These are phyloP conservation scores for Ramularia collo-cygni DNA, from an alignment of 2,329 filamentous ascomycete genomes.

Conservation along the genomic window DNA sequence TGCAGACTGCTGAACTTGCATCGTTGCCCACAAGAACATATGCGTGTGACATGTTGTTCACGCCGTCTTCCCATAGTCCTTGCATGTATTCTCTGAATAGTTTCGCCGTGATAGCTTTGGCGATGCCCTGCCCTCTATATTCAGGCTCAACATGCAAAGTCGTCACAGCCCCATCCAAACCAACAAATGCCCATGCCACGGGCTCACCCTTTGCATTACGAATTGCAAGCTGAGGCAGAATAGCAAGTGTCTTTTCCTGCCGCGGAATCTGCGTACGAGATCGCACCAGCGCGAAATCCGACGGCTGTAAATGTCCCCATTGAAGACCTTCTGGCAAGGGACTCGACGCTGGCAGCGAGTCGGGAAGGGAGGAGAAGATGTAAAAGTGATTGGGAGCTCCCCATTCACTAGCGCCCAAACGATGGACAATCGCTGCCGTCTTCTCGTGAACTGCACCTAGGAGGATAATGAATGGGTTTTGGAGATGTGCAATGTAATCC, in stretches of 20 bases:
- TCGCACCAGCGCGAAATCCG: conserved; percentile 52
- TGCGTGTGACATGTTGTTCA: conserved; percentile 51
- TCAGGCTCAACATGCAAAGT: conserved; percentile 54
- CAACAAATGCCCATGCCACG: conserved; percentile 60
- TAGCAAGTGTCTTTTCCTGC: conserved; percentile 40
- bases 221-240: conserved; percentile 34
- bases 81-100: conserved; percentile 48
- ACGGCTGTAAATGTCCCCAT: conserved; percentile 49
- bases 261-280: conserved; percentile 52
- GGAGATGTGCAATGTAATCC: conserved; percentile 18
- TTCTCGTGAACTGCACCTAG: conserved; percentile 27
- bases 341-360: conserved; percentile 1
- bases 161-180: conserved; percentile 55
- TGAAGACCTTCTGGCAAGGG: conserved; percentile 43
- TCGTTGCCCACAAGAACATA: conserved; percentile 58
- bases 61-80: conserved; percentile 29
- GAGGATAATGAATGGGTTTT: conserved; percentile 20
- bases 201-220: conserved; percentile 29
- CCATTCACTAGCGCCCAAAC: conserved; percentile 17
- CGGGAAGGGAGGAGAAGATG: conserved; percentile 19
- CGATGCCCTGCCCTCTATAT: conserved; percentile 56
- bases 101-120: conserved; percentile 54
- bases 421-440: conserved; percentile 19
- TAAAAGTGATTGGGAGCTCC: conserved; percentile 22
- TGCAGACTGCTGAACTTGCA: conserved; percentile 56